Conservation (phyloP, 176 grass and related monocot species). For the Aegilops speltoides region DNA sequence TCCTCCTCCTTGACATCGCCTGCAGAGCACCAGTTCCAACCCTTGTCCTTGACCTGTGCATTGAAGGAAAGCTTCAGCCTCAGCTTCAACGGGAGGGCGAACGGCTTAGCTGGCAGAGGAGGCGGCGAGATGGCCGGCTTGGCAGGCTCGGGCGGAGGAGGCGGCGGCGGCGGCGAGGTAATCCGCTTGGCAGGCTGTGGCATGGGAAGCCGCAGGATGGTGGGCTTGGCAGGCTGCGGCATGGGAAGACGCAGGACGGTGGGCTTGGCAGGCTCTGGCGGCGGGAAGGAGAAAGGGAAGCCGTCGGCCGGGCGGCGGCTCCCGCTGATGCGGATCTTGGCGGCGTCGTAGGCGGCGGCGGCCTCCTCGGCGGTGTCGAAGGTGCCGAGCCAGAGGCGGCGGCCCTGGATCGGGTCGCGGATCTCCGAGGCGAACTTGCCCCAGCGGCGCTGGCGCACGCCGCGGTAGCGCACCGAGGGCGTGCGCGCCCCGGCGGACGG, state of each 20-base stretch:
- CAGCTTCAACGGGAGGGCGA: conserved; percentile 20
- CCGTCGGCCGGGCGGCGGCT: background rate
- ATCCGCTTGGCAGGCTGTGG: background rate
- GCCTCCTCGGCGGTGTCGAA: conserved; percentile 92
- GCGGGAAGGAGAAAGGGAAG: background rate
- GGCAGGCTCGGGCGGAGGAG: background rate
- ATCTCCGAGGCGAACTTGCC: conserved; percentile 84
- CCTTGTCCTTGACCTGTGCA: conserved; percentile 23
- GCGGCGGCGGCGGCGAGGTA: background rate
- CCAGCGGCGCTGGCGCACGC: conserved; percentile 77
- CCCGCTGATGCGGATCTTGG: conserved; percentile 58
- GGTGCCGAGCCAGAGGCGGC: conserved; percentile 94
- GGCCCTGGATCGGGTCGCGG: conserved; percentile 57
- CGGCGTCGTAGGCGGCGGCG: conserved; percentile 65
- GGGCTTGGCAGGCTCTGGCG: background rate
- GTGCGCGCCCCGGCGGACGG: background rate
- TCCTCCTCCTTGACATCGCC: background rate
- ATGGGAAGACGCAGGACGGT: background rate
- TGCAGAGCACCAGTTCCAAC: background rate
- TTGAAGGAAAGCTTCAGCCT: conserved; percentile 21
- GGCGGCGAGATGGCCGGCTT: conserved; percentile 19
- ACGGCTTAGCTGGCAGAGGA: conserved; percentile 13
- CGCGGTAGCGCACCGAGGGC: conserved; percentile 45
- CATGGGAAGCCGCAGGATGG: background rate
- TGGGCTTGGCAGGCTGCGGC: background rate